These are phyloP conservation scores for Aspergillus avenaceus DNA, from an alignment of 495 filamentous ascomycete species.

Conservation along the genomic window DNA sequence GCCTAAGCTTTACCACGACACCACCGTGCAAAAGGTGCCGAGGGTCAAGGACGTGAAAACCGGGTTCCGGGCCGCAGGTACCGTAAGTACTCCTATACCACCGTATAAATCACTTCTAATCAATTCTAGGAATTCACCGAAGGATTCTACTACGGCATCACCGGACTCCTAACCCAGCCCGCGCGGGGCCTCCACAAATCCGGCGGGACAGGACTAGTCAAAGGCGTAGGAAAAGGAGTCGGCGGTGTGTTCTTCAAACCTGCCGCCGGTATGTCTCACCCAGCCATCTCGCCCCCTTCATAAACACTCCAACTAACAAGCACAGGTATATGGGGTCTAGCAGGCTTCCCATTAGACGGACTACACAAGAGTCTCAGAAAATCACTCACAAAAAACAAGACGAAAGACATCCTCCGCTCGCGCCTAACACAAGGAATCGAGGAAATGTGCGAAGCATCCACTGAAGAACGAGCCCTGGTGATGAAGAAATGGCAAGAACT, in stretches of 20 bases:
- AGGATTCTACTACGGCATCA: constrained; percentile 66
- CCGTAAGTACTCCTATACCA: constrained; percentile 21
- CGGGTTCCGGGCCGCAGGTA: constrained; percentile 61
- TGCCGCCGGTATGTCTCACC: constrained; percentile 51
- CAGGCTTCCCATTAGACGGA: constrained; percentile 71
- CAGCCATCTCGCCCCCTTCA: not conserved
- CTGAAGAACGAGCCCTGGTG: constrained; percentile 16
- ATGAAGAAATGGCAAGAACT: constrained; percentile 16
- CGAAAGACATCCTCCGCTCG: constrained; percentile 69
- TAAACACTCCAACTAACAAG: not conserved
- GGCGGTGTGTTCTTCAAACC: constrained; percentile 70
- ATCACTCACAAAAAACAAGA: constrained; percentile 55
- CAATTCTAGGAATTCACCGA: constrained; percentile 53
- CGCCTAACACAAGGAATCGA: constrained; percentile 68
- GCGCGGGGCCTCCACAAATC: constrained; percentile 62
- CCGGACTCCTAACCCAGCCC: constrained; percentile 70
- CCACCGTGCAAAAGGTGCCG: constrained; percentile 61
- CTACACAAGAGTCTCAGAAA: constrained; percentile 69
- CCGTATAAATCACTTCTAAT: not conserved
- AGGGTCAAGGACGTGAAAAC: constrained; percentile 68
- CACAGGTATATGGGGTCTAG: constrained; percentile 55
- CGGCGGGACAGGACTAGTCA: constrained; percentile 63
- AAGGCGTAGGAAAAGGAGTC: constrained; percentile 72
- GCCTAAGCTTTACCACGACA: constrained; percentile 73
- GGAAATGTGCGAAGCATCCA: constrained; percentile 35